A percentile compares a stretch with the other conserved stretches of the same genome.
Evolutionary conservation across 1,139 yeast genomes (phyloP).

Genomic region (Meyerozyma athensensis): DNA sequence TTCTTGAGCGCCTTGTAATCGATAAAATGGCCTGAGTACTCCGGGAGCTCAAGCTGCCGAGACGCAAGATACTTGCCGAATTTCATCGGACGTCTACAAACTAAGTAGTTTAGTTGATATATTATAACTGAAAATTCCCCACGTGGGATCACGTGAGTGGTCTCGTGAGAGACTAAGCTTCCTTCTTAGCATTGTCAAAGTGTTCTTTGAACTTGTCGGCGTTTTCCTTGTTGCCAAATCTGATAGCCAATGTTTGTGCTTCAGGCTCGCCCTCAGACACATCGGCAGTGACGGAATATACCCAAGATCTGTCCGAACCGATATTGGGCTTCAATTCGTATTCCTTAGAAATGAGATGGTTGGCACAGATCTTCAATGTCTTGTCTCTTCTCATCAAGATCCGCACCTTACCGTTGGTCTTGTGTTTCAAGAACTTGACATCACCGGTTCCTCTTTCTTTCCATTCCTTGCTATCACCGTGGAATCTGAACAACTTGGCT

Average conservation of each 20-base stretch:
- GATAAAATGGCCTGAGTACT: constrained; percentile 88
- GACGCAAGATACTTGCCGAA: constrained; percentile 94
- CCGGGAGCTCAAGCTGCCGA: constrained; percentile 90
- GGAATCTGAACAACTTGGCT: constrained; percentile 92
- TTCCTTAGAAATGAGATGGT: constrained; percentile 85
- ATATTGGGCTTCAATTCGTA: constrained; percentile 87
- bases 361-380: constrained; percentile 96
- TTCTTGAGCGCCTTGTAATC: constrained; percentile 91
- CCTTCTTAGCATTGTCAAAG: constrained; percentile 76
- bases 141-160: constrained; percentile 3
- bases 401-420: constrained; percentile 74
- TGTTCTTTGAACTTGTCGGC: constrained; percentile 94
- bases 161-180: constrained; percentile 3
- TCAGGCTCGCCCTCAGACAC: constrained; percentile 94
- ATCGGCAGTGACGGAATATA: constrained; percentile 90
- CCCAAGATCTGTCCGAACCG: constrained; percentile 98
- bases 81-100: constrained; percentile 46
- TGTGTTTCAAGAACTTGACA: constrained; percentile 91
- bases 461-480: constrained; percentile 86
- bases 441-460: constrained; percentile 99
- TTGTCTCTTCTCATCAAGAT: constrained; percentile 98
- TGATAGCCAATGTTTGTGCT: constrained; percentile 93
- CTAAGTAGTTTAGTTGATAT: background rate
- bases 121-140: constrained; percentile 3
- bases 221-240: constrained; percentile 95